These are phyloP conservation scores for Penicillium silybi DNA, from an alignment of 495 filamentous ascomycete genomes.

Conservation along the genomic window DNA sequence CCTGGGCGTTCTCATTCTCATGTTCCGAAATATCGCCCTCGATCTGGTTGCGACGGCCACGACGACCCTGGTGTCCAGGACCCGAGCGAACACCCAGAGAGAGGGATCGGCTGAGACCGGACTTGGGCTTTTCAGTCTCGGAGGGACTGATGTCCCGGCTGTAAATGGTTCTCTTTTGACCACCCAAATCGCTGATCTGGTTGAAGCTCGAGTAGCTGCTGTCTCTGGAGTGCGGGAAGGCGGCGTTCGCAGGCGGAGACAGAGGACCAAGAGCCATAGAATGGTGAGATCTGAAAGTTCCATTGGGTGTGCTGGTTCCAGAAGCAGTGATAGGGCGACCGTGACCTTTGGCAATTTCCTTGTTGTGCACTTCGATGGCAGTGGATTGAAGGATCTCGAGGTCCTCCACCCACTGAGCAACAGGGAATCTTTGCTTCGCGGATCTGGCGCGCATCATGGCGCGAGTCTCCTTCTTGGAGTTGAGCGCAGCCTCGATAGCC, in stretches of 20 bases:
- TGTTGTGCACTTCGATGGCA: slow-evolving; percentile 44
- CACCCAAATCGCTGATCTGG: slow-evolving; percentile 42
- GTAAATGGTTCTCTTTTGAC: slow-evolving; percentile 42
- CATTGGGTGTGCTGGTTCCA: slow-evolving; percentile 29
- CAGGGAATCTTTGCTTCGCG: slow-evolving; percentile 72
- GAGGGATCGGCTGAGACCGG: slow-evolving; percentile 36
- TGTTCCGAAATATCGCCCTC: slow-evolving; percentile 14
- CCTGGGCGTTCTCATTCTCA: not conserved
- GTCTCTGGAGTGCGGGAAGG: slow-evolving; percentile 23
- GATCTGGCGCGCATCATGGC: slow-evolving; percentile 70
- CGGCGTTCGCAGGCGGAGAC: slow-evolving; percentile 40
- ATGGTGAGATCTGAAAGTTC: slow-evolving; percentile 23
- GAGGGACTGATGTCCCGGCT: slow-evolving; percentile 36
- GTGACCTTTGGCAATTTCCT: slow-evolving; percentile 33
- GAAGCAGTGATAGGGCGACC: slow-evolving; percentile 31
- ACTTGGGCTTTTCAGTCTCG: slow-evolving; percentile 33
- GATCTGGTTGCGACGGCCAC: slow-evolving; percentile 25
- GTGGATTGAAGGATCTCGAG: slow-evolving; percentile 58
- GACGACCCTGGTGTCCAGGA: slow-evolving; percentile 38
- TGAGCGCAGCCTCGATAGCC: slow-evolving; percentile 64
- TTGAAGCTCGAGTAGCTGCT: slow-evolving; percentile 32
- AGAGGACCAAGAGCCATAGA: slow-evolving; percentile 23
- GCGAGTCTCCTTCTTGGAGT: slow-evolving; percentile 53
- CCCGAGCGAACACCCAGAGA: slow-evolving; percentile 45
- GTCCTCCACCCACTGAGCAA: slow-evolving; percentile 63